Percentiles rank a stretch among this genome's conserved stretches.
phyloP scores from a whole-genome alignment of 2,329 filamentous ascomycete genomes.

The Daldinia sp. region DNA sequence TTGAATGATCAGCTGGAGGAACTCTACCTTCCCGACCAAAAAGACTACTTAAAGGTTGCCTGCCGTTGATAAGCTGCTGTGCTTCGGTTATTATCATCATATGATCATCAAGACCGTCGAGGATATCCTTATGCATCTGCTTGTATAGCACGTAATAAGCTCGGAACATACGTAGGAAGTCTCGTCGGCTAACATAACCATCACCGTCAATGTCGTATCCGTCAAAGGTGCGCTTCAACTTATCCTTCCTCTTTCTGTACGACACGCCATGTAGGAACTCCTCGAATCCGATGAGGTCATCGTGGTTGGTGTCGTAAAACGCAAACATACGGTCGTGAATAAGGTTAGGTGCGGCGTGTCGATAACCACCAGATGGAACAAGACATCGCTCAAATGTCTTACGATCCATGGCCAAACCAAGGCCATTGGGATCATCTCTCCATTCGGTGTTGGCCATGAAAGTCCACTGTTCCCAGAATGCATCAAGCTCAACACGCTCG shows the following conservation, averaged over 20 bases:
- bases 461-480: slow-evolving; percentile 96
- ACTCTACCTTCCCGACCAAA: slow-evolving; percentile 80
- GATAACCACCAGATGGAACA: slow-evolving; percentile 83
- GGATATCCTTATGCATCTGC: slow-evolving; percentile 86
- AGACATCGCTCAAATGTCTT: slow-evolving; percentile 93
- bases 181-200: slow-evolving; percentile 84
- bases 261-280: slow-evolving; percentile 90
- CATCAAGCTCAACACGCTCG: slow-evolving; percentile 89
- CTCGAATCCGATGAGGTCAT: slow-evolving; percentile 89
- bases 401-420: slow-evolving; percentile 88
- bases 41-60: slow-evolving; percentile 79
- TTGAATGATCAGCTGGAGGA: slow-evolving; percentile 71
- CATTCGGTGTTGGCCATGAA: slow-evolving; percentile 91
- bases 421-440: slow-evolving; percentile 80
- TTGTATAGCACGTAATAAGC: slow-evolving; percentile 93
- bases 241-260: slow-evolving; percentile 74
- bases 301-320: slow-evolving; percentile 92
- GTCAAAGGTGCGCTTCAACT: slow-evolving; percentile 80
- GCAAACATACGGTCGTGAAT: slow-evolving; percentile 97
- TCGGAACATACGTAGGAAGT: slow-evolving; percentile 91
- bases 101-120: slow-evolving; percentile 82
- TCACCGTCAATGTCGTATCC: slow-evolving; percentile 93
- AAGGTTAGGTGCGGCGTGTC: slow-evolving; percentile 83
- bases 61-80: slow-evolving; percentile 78
- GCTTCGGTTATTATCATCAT: slow-evolving; percentile 80